Percentiles rank a stretch among this genome's conserved stretches.
Conservation (phyloP, 805 yeast species). For the Tetrapisispora iriomotensis region DNA sequence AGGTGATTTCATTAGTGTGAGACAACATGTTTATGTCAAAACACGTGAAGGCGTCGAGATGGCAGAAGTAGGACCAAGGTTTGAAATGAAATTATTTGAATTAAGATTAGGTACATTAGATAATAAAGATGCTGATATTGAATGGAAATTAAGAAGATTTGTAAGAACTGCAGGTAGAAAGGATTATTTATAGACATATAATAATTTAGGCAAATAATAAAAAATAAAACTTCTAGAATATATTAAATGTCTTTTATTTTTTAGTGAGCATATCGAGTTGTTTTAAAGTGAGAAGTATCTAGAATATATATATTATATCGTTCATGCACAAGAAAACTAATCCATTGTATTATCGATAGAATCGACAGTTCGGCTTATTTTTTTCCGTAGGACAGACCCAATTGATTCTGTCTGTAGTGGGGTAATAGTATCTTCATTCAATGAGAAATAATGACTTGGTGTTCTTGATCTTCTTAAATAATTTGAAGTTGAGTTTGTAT, state of each 20-base stretch:
- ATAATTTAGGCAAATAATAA: too few relatives aligned
- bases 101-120: constrained; percentile 83
- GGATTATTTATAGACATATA: constrained; percentile 48
- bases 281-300: too few relatives aligned
- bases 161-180: constrained; percentile 93
- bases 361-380: constrained; percentile 8
- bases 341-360: not conserved
- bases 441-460: constrained; percentile 2
- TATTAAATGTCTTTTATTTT: not conserved
- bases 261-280: too few relatives aligned
- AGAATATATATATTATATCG: too few relatives aligned
- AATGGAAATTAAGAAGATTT: constrained; percentile 89
- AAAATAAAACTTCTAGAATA: not conserved
- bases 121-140: constrained; percentile 94
- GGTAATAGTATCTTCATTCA: constrained; percentile 3
- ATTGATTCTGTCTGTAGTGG: constrained; percentile 20
- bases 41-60: constrained; percentile 83
- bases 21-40: constrained; percentile 90
- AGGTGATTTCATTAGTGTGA: constrained; percentile 85
- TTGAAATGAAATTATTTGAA: constrained; percentile 91
- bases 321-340: not conserved
- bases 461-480: constrained; percentile 2
- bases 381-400: constrained; percentile 18
- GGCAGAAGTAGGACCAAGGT: constrained; percentile 97
- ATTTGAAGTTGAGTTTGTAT: not conserved